phyloP scores from a whole-genome alignment of 2,329 filamentous ascomycete genomes.

The Calonectria multiphialidica region DNA sequence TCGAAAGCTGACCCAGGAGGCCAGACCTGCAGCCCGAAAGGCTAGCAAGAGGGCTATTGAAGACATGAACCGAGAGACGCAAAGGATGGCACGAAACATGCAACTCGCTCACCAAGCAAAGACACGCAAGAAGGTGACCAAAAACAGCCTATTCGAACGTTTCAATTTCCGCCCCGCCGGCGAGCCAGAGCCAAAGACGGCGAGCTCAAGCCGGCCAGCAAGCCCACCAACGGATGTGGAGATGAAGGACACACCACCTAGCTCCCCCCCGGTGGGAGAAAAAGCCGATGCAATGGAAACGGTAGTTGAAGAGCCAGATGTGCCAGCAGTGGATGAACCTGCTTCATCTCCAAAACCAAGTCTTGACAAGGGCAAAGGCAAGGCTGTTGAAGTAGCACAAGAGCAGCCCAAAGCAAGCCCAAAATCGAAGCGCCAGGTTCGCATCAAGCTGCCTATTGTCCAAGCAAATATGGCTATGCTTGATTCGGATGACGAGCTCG shows the following conservation, averaged over 20 bases:
- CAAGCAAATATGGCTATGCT: conserved; percentile 53
- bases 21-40: conserved; percentile 77
- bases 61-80: conserved; percentile 95
- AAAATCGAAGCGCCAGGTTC: conserved; percentile 60
- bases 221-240: conserved; percentile 67
- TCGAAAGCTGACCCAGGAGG: conserved; percentile 75
- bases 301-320: conserved; percentile 23
- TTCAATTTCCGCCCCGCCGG: conserved; percentile 78
- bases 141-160: conserved; percentile 82
- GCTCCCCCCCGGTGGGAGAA: conserved; percentile 68
- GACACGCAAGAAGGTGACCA: conserved; percentile 91
- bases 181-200: conserved; percentile 49
- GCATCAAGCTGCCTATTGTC: conserved; percentile 61
- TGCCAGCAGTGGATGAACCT: conserved; percentile 52
- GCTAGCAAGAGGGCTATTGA: conserved; percentile 95
- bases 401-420: conserved; percentile 37
- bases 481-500: conserved; percentile 71
- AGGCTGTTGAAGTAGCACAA: conserved; percentile 51
- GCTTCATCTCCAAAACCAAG: conserved; percentile 47
- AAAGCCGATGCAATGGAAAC: conserved; percentile 39
- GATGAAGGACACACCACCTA: conserved; percentile 75
- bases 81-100: conserved; percentile 89
- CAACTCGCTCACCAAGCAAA: conserved; percentile 91
- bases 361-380: conserved; percentile 72
- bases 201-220: conserved; percentile 68